A percentile compares a stretch with the other conserved stretches of the same genome.
Conservation (phyloP, 208 protist genomes). For the Balamuthia mandrillaris region DNA sequence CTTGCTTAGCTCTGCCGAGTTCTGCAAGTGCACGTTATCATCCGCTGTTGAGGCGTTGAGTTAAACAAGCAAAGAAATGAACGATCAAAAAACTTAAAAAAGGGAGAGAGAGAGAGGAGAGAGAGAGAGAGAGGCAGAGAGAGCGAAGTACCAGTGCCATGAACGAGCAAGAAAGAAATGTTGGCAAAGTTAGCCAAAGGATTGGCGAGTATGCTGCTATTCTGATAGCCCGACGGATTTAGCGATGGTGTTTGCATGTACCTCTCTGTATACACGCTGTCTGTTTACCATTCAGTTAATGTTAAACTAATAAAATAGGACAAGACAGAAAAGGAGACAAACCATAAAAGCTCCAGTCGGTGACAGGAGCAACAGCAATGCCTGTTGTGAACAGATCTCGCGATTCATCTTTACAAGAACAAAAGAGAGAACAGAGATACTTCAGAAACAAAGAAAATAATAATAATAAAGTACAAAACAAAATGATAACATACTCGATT, state of each 20-base stretch:
- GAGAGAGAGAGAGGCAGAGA: not conserved
- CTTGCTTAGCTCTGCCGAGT: slow-evolving; percentile 21
- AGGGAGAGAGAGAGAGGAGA: not conserved
- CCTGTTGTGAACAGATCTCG: not conserved
- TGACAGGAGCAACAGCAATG: not conserved
- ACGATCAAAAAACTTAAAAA: not conserved
- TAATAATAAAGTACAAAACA: too few species aligned
- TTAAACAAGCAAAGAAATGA: not conserved
- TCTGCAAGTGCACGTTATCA: slow-evolving; percentile 14
- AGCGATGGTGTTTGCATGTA: not conserved
- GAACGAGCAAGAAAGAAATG: not conserved
- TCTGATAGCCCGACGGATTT: not conserved
- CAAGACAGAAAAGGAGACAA: too few species aligned
- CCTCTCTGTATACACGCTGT: not conserved
- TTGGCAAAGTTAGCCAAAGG: not conserved
- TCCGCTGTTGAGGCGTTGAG: not conserved
- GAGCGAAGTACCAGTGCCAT: not conserved
- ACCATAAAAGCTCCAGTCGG: slow-evolving; percentile 15
- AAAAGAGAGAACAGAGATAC: too few species aligned
- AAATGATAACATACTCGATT: too few species aligned
- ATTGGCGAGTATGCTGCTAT: not conserved
- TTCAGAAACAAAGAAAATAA: too few species aligned
- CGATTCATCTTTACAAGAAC: too few species aligned
- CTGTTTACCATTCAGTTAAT: not conserved
- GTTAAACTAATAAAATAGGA: not conserved